Conservation (phyloP, 1,284 basidiomycete genomes). For the Coniophora puteana region DNA sequence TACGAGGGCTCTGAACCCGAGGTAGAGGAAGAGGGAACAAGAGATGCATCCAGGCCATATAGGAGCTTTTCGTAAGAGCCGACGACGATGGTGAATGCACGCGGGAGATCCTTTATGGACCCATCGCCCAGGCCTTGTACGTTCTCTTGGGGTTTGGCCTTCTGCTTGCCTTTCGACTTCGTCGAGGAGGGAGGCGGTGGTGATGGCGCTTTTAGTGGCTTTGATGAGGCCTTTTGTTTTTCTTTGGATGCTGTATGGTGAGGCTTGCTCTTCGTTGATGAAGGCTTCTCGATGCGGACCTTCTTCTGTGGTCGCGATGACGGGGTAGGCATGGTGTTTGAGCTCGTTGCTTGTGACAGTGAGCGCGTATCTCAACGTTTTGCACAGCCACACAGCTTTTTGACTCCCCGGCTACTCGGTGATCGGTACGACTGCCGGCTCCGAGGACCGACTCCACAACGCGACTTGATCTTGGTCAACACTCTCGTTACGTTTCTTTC, state of each 20-base stretch:
- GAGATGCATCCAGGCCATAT: constrained; percentile 81
- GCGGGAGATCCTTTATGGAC: constrained; percentile 33
- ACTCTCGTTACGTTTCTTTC: too few relatives aligned
- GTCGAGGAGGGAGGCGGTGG: constrained; percentile 9
- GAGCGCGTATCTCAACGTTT: constrained; percentile 3
- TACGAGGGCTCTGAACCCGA: too few relatives aligned
- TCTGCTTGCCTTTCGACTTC: constrained; percentile 18
- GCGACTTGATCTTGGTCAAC: too few relatives aligned
- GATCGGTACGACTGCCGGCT: too few relatives aligned
- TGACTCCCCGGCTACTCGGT: too few relatives aligned
- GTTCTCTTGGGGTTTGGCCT: constrained; percentile 11
- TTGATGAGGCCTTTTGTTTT: constrained; percentile 5
- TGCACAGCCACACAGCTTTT: constrained; percentile 2
- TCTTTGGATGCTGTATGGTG: too few relatives aligned
- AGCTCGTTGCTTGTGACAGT: constrained; percentile 17
- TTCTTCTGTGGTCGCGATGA: constrained; percentile 20
- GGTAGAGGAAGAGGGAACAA: constrained; percentile 33
- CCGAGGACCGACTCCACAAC: too few relatives aligned
- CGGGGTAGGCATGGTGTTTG: too few relatives aligned
- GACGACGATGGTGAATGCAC: constrained; percentile 80
- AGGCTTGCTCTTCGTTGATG: too few relatives aligned
- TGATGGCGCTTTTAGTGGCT: constrained; percentile 2
- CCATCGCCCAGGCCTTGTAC: constrained; percentile 3
- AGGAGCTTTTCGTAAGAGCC: constrained; percentile 96
- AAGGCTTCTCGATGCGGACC: constrained; percentile 18